phyloP scores from a whole-genome alignment of 345 rosid species.

The Fremontodendron californicum region DNA sequence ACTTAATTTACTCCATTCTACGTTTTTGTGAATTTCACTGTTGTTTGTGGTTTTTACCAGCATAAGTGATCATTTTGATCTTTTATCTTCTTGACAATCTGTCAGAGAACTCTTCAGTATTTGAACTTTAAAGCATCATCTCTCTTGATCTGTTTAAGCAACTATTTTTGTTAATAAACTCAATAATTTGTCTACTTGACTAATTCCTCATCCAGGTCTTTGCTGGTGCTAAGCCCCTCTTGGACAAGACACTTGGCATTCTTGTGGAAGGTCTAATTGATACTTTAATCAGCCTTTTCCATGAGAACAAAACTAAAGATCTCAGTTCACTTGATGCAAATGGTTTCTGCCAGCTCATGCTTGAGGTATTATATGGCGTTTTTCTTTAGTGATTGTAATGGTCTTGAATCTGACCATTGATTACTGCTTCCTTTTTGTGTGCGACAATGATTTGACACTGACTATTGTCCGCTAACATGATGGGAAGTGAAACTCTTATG shows the following conservation, averaged over 20 bases:
- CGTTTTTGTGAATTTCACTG: not conserved
- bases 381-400: not conserved
- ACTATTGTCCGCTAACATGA: not conserved
- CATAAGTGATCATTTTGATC: not conserved
- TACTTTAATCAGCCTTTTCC: constrained; percentile 74
- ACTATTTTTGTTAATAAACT: not conserved
- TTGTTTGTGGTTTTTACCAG: not conserved
- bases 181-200: not conserved
- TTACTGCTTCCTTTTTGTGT: constrained; percentile 1
- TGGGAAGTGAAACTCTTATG: not conserved
- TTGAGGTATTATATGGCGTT: constrained; percentile 62
- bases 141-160: not conserved
- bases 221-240: constrained; percentile 89
- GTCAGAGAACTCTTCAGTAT: not conserved
- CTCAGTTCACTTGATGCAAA: constrained; percentile 75
- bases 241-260: constrained; percentile 90
- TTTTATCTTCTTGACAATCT: not conserved
- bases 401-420: not conserved
- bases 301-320: constrained; percentile 62
- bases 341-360: constrained; percentile 98
- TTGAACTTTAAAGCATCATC: constrained; percentile 6
- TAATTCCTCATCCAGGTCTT: constrained; percentile 54
- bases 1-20: not conserved
- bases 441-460: not conserved
- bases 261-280: constrained; percentile 94